A percentile compares a stretch with the other conserved stretches of the same genome.
phyloP scores from a whole-genome alignment of 2,329 filamentous ascomycete genomes.

The Hypocreales sp. region DNA sequence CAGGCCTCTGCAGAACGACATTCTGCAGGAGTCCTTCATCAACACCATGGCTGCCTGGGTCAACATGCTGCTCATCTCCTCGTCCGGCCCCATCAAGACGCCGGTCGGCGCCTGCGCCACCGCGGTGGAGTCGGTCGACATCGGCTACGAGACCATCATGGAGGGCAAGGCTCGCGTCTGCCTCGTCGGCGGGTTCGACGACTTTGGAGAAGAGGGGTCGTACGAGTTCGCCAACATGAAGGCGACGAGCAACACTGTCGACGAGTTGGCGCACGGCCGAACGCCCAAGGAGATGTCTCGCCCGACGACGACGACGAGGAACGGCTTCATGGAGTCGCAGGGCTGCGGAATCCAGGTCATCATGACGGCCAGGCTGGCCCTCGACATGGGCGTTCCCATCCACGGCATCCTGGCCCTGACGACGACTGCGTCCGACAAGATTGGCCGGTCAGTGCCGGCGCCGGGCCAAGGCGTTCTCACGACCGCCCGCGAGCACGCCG shows the following conservation, averaged over 20 bases:
- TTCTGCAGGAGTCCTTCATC: slow-evolving; percentile 98
- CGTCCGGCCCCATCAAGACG: slow-evolving; percentile 95
- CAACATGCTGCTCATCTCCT: slow-evolving; percentile 96
- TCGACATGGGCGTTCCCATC: slow-evolving; percentile 98
- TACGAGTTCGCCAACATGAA: slow-evolving; percentile 99
- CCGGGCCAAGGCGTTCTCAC: slow-evolving; percentile 95
- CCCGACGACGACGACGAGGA: slow-evolving; percentile 89
- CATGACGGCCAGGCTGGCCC: slow-evolving; percentile 89
- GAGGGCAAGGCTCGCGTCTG: slow-evolving; percentile 96
- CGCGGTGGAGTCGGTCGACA: slow-evolving; percentile 91
- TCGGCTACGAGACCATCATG: slow-evolving; percentile 95
- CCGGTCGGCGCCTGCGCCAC: slow-evolving; percentile 96
- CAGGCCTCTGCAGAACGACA: slow-evolving; percentile 95
- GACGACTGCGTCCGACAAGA: slow-evolving; percentile 96
- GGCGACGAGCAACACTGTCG: slow-evolving; percentile 93
- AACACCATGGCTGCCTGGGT: slow-evolving; percentile 99
- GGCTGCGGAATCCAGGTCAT: slow-evolving; percentile 96
- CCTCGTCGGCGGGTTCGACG: slow-evolving; percentile 96
- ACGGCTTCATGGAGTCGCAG: slow-evolving; percentile 99
- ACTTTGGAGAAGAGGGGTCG: slow-evolving; percentile 97
- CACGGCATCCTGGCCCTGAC: slow-evolving; percentile 89
- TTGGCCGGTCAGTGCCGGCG: slow-evolving; percentile 90
- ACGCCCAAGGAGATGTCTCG: slow-evolving; percentile 97
- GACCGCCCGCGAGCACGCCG: slow-evolving; percentile 76
- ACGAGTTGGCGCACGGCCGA: slow-evolving; percentile 88